Evolutionary conservation across 1,284 basidiomycete genomes (phyloP).

Genomic region (Meira miltonrushii): DNA sequence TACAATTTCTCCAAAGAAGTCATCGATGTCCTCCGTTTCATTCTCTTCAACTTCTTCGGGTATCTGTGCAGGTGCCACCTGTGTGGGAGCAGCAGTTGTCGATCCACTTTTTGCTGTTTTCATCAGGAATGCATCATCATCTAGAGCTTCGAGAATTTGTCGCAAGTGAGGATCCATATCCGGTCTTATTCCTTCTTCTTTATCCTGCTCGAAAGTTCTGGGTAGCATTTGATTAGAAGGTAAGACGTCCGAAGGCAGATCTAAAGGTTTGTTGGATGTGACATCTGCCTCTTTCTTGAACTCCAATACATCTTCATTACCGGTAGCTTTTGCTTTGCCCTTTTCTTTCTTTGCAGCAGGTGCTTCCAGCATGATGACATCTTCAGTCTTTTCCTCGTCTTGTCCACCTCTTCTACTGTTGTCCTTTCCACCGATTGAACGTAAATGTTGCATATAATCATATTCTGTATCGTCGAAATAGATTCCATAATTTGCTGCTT

Average conservation of each 20-base stretch:
- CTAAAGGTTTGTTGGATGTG: conserved; percentile 1
- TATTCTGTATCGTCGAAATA: conserved; percentile 97
- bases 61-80: conserved; percentile 59
- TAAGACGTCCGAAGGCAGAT: conserved; percentile 52
- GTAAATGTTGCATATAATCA: conserved; percentile 96
- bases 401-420: conserved; percentile 40
- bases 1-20: conserved; percentile 60
- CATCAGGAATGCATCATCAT: conserved; percentile 70
- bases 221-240: conserved; percentile 60
- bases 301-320: neutral
- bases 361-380: conserved; percentile 16
- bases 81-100: neutral
- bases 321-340: conserved; percentile 18
- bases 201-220: conserved; percentile 11
- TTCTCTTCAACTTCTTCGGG: conserved; percentile 55
- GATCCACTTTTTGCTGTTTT: neutral
- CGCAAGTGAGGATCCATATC: conserved; percentile 95
- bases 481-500: conserved; percentile 84
- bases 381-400: conserved; percentile 34
- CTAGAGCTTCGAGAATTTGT: conserved; percentile 87
- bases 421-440: conserved; percentile 38
- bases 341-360: conserved; percentile 31
- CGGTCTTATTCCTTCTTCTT: conserved; percentile 73
- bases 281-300: conserved; percentile 11
- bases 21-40: conserved; percentile 29